Percentiles rank a stretch among this genome's conserved stretches.
Conservation (phyloP, 805 yeast species). For the Candida multigemmis region DNA sequence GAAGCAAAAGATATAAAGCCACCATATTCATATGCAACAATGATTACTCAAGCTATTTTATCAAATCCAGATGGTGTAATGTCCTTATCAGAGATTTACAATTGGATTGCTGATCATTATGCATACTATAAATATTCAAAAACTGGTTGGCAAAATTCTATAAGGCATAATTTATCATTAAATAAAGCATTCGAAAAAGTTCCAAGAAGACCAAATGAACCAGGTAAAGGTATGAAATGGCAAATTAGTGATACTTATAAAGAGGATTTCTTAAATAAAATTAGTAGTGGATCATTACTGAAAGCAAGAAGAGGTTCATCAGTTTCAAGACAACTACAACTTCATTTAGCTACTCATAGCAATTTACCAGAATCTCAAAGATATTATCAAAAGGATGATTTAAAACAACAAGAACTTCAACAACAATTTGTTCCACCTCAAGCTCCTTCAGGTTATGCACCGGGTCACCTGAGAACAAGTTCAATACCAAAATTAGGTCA, state of each 20-base stretch:
- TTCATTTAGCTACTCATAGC: constrained; percentile 57
- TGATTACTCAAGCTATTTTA: constrained; percentile 95
- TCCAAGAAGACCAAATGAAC: constrained; percentile 90
- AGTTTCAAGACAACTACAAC: constrained; percentile 70
- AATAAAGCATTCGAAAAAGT: constrained; percentile 98
- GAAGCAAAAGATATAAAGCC: constrained; percentile 93
- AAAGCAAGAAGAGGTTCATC: constrained; percentile 74
- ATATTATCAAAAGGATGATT: constrained; percentile 13
- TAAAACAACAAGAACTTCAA: constrained; percentile 4
- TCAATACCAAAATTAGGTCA: constrained; percentile 12
- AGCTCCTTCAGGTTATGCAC: no score
- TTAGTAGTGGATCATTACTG: constrained; percentile 65
- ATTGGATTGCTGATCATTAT: constrained; percentile 80
- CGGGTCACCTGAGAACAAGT: constrained; percentile 8
- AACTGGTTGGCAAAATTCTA: constrained; percentile 98
- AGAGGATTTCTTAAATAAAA: constrained; percentile 74
- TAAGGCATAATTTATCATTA: constrained; percentile 85
- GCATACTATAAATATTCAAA: constrained; percentile 87
- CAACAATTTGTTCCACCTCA: constrained; percentile 4
- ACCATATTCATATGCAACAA: constrained; percentile 93
- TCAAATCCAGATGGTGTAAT: constrained; percentile 82
- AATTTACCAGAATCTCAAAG: constrained; percentile 40
- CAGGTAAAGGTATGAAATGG: constrained; percentile 99
- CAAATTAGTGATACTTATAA: constrained; percentile 80
- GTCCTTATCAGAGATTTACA: constrained; percentile 85